These are phyloP conservation scores for Amanita exitialis DNA, from an alignment of 768 basidiomycete genomes.

Conservation along the genomic window DNA sequence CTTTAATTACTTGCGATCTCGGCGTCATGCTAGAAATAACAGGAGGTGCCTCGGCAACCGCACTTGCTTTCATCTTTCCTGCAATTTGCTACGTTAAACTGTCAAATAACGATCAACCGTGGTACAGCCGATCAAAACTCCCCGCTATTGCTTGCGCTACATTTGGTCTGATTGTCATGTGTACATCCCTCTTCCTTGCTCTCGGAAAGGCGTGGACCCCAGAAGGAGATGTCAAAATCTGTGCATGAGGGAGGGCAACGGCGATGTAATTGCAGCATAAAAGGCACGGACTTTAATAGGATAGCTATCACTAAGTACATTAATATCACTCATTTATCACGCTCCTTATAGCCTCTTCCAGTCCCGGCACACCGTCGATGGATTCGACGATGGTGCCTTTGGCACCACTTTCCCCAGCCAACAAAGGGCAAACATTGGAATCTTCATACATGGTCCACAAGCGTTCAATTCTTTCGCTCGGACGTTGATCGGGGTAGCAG, in stretches of 20 bases:
- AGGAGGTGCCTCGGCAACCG: slow-evolving; percentile 90
- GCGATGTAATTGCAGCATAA: not conserved
- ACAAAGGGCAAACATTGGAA: slow-evolving; percentile 61
- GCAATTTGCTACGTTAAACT: slow-evolving; percentile 82
- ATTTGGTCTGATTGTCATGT: slow-evolving; percentile 74
- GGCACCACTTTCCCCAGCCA: slow-evolving; percentile 57
- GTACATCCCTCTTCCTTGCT: slow-evolving; percentile 68
- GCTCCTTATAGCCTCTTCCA: slow-evolving; percentile 28
- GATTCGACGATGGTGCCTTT: slow-evolving; percentile 58
- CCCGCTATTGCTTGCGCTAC: slow-evolving; percentile 62
- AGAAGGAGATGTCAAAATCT: slow-evolving; percentile 60
- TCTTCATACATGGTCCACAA: slow-evolving; percentile 58
- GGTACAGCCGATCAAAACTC: slow-evolving; percentile 64
- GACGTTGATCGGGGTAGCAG: slow-evolving; percentile 33
- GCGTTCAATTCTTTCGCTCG: slow-evolving; percentile 52
- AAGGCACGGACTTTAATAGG: slow-evolving; percentile 6
- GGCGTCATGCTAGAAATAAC: slow-evolving; percentile 98
- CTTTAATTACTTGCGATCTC: slow-evolving; percentile 89
- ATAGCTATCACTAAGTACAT: slow-evolving; percentile 3
- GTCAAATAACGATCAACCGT: slow-evolving; percentile 39
- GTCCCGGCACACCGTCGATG: slow-evolving; percentile 44
- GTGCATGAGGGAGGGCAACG: slow-evolving; percentile 27
- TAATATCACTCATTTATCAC: slow-evolving; percentile 13
- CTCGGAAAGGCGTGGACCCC: slow-evolving; percentile 70
- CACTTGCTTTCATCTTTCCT: slow-evolving; percentile 89